Percentiles rank a stretch among this genome's conserved stretches.
Conservation (phyloP, 2,329 filamentous ascomycete species). For the Fusarium albidum region DNA sequence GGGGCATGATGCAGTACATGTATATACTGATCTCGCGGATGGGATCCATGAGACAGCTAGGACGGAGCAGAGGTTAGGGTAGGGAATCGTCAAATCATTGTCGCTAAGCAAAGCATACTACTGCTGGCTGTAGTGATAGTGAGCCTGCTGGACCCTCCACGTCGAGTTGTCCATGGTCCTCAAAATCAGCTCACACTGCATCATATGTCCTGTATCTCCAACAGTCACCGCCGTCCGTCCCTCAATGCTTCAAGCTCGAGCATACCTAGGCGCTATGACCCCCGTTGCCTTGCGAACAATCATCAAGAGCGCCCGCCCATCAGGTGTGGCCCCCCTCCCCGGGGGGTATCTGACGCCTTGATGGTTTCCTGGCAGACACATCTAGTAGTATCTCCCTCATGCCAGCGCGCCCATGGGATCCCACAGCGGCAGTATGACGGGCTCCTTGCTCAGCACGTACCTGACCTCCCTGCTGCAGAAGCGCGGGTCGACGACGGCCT, state of each 20-base stretch:
- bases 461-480: conserved; percentile 71
- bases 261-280: neutral
- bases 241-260: neutral
- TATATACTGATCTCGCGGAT: conserved; percentile 2
- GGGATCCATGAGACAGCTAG: neutral
- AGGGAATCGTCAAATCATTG: conserved; percentile 18
- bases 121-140: conserved; percentile 13
- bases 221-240: conserved; percentile 8
- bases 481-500: conserved; percentile 81
- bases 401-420: conserved; percentile 82
- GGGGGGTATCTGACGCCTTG: conserved; percentile 2
- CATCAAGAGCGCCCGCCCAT: neutral
- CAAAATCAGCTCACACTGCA: conserved; percentile 22
- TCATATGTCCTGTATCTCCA: conserved; percentile 10
- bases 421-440: conserved; percentile 78
- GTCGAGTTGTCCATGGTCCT: conserved; percentile 11
- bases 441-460: conserved; percentile 75
- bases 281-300: neutral
- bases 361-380: neutral
- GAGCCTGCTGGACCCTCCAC: conserved; percentile 5
- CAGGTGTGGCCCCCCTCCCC: neutral
- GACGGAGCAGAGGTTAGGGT: neutral
- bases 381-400: conserved; percentile 47
- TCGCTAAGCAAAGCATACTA: conserved; percentile 7
- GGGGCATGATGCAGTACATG: conserved; percentile 1